Percentiles rank a stretch among this genome's conserved stretches.
Evolutionary conservation across 805 yeast genomes (phyloP).

Genomic region (Ogataea populi-albae): DNA sequence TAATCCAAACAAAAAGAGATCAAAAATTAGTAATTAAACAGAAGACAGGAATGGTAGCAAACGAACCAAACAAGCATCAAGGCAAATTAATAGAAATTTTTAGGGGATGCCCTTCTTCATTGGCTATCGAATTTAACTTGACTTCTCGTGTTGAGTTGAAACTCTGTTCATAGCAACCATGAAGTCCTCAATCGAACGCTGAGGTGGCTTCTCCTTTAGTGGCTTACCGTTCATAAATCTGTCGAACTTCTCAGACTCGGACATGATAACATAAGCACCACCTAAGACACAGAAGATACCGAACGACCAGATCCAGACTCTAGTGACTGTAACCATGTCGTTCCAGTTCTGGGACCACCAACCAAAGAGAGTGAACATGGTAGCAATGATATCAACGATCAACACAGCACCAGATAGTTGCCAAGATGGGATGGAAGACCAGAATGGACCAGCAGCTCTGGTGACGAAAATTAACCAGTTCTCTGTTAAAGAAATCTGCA

Average conservation of each 20-base stretch:
- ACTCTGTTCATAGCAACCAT: slow-evolving; percentile 85
- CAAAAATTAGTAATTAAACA: neutral
- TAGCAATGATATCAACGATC: slow-evolving; percentile 85
- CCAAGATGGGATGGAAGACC: slow-evolving; percentile 97
- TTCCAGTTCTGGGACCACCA: slow-evolving; percentile 99
- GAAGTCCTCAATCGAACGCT: slow-evolving; percentile 80
- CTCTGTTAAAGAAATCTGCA: slow-evolving; percentile 92
- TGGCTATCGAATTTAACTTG: slow-evolving; percentile 41
- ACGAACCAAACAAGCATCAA: slow-evolving; percentile 10
- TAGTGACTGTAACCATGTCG: slow-evolving; percentile 90
- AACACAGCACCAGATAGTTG: slow-evolving; percentile 93
- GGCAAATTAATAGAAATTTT: slow-evolving; percentile 15
- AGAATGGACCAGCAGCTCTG: slow-evolving; percentile 97
- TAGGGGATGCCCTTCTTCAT: slow-evolving; percentile 11
- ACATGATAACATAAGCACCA: slow-evolving; percentile 94
- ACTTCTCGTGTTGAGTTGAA: slow-evolving; percentile 85
- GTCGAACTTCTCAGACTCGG: slow-evolving; percentile 75
- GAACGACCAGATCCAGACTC: slow-evolving; percentile 93
- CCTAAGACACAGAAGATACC: slow-evolving; percentile 96
- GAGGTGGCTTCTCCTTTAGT: slow-evolving; percentile 51
- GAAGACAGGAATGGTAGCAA: too few relatives aligned
- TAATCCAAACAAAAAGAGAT: slow-evolving; percentile 1
- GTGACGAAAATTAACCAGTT: slow-evolving; percentile 97
- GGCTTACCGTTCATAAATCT: slow-evolving; percentile 82
- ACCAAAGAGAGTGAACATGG: slow-evolving; percentile 90